Conservation (phyloP, 2,329 filamentous ascomycete genomes). For the Neofusicoccum sp. region DNA sequence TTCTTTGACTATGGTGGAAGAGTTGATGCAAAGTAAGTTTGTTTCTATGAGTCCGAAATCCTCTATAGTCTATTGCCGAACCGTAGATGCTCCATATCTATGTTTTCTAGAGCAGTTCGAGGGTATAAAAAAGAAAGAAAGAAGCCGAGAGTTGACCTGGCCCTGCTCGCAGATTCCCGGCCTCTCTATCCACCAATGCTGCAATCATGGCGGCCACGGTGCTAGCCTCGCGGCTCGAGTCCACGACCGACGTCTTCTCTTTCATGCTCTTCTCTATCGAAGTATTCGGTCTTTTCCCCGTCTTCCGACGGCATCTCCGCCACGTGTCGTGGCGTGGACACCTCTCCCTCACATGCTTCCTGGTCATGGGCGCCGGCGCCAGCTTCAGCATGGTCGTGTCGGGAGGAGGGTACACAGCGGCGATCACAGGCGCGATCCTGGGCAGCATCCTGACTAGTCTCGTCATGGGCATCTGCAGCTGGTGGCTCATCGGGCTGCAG, state of each 20-base stretch:
- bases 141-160: not conserved
- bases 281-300: constrained; percentile 95
- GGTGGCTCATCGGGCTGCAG: constrained; percentile 96
- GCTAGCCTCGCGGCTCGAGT: constrained; percentile 81
- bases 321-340: constrained; percentile 82
- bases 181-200: constrained; percentile 86
- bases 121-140: constrained; percentile 2
- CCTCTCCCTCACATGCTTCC: constrained; percentile 67
- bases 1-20: constrained; percentile 93
- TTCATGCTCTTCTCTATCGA: constrained; percentile 95
- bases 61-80: constrained; percentile 7
- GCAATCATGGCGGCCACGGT: constrained; percentile 96
- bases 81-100: constrained; percentile 16
- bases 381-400: constrained; percentile 66
- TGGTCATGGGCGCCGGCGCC: constrained; percentile 77
- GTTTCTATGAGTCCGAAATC: not conserved
- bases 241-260: constrained; percentile 91
- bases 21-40: constrained; percentile 50
- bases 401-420: constrained; percentile 54
- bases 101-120: not conserved
- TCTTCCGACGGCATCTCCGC: constrained; percentile 85
- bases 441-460: constrained; percentile 72
- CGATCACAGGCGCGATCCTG: constrained; percentile 70
- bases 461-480: constrained; percentile 89
- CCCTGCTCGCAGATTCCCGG: constrained; percentile 58